These are phyloP conservation scores for Scorias spongiosa DNA, from an alignment of 2,329 filamentous ascomycete genomes.

Conservation along the genomic window DNA sequence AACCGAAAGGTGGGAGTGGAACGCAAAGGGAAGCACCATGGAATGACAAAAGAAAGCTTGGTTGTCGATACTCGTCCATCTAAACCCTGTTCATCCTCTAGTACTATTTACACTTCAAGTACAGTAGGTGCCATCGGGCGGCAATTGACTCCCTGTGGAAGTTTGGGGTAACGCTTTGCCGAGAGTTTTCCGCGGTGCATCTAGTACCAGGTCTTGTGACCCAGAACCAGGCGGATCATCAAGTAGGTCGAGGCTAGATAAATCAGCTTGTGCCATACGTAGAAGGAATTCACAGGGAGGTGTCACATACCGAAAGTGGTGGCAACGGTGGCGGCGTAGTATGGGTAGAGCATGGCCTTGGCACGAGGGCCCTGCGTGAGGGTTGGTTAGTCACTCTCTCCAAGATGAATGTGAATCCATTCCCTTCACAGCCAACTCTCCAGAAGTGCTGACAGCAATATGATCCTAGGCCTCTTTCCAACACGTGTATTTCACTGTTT, in stretches of 20 bases:
- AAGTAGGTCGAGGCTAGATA: constrained; percentile 45
- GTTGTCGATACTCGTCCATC: too few species aligned
- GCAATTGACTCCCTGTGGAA: too few species aligned
- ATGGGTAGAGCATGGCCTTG: constrained; percentile 51
- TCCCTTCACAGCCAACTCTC: neutral
- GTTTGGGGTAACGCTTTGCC: too few species aligned
- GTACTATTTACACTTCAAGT: too few species aligned
- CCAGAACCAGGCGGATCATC: constrained; percentile 56
- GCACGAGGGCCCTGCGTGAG: constrained; percentile 45
- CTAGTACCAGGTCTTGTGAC: constrained; percentile 61
- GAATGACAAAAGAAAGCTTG: too few species aligned
- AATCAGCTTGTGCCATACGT: constrained; percentile 1
- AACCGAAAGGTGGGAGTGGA: too few species aligned
- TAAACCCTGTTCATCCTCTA: too few species aligned
- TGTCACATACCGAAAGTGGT: constrained; percentile 38
- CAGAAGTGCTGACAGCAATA: neutral
- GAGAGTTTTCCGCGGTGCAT: neutral
- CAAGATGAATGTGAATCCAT: constrained; percentile 5
- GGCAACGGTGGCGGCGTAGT: constrained; percentile 37
- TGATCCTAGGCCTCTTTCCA: neutral
- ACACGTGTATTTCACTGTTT: too few species aligned
- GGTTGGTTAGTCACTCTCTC: neutral
- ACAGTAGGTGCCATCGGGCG: too few species aligned
- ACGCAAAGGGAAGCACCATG: too few species aligned
- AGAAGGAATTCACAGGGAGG: neutral